Evolutionary conservation across 192 early-diverging fungal species (phyloP).

Genomic region (Diversispora epigaea): DNA sequence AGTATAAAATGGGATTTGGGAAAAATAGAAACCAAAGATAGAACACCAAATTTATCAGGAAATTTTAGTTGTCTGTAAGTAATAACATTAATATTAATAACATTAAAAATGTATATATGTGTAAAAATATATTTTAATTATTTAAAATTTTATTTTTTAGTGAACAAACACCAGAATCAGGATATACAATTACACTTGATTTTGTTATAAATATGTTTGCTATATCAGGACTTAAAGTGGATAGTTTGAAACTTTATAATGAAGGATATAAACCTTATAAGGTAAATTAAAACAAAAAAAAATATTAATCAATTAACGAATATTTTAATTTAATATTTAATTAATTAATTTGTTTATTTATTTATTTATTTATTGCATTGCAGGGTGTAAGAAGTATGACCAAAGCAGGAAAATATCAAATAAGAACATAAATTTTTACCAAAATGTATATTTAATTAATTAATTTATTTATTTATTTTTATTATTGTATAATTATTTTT

Average conservation of each 20-base stretch:
- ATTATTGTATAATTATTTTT: too few relatives aligned
- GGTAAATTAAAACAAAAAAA: constrained; percentile 37
- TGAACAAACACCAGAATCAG: constrained; percentile 46
- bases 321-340: background rate
- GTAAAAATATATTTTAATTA: background rate
- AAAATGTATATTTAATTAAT: too few relatives aligned
- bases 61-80: constrained; percentile 43
- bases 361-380: constrained; percentile 19
- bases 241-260: constrained; percentile 65
- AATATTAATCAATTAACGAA: background rate
- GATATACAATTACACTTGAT: constrained; percentile 60
- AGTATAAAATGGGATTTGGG: constrained; percentile 62
- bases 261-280: constrained; percentile 81
- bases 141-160: constrained; percentile 30
- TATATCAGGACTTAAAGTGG: constrained; percentile 71
- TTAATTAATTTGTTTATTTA: background rate
- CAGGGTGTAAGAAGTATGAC: constrained; percentile 59
- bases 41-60: constrained; percentile 63
- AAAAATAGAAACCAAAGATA: constrained; percentile 56
- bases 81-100: background rate
- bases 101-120: background rate
- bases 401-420: constrained; percentile 62
- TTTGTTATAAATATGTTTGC: constrained; percentile 72
- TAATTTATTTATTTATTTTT: too few relatives aligned
- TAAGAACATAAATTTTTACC: constrained; percentile 46